Percentiles rank a stretch among this genome's conserved stretches.
These are phyloP conservation scores for Hypholoma sublateritium DNA, from an alignment of 768 basidiomycete species.

Conservation along the genomic window DNA sequence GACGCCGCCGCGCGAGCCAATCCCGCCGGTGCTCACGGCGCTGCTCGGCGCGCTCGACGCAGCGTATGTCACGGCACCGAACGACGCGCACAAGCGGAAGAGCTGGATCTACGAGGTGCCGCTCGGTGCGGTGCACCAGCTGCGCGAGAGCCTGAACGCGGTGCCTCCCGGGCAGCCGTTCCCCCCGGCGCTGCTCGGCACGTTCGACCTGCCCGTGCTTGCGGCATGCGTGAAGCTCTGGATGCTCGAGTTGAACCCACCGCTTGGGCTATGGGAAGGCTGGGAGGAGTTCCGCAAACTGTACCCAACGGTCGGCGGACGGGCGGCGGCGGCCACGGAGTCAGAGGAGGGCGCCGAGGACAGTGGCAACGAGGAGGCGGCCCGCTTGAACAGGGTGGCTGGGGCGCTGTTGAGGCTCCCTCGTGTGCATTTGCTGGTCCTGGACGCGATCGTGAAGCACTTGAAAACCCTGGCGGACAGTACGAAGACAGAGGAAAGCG, in stretches of 20 bases:
- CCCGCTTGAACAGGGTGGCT: constrained; percentile 63
- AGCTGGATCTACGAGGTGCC: constrained; percentile 96
- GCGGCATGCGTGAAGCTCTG: constrained; percentile 87
- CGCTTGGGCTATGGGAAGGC: constrained; percentile 80
- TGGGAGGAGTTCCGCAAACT: constrained; percentile 90
- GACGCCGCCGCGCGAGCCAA: constrained; percentile 25
- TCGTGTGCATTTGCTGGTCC: constrained; percentile 74
- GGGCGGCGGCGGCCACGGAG: constrained; percentile 49
- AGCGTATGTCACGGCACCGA: constrained; percentile 59
- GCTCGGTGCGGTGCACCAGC: constrained; percentile 76
- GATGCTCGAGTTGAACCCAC: constrained; percentile 89
- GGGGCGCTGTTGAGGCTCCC: constrained; percentile 69
- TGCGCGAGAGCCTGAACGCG: constrained; percentile 82
- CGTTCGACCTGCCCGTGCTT: constrained; percentile 84
- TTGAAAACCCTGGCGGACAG: constrained; percentile 69
- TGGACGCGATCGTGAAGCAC: constrained; percentile 79
- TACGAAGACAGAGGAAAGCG: constrained; percentile 68
- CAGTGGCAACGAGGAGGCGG: constrained; percentile 38
- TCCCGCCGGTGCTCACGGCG: constrained; percentile 75
- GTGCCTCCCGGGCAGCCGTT: constrained; percentile 60
- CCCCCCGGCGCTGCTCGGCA: constrained; percentile 47
- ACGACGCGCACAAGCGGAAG: constrained; percentile 81
- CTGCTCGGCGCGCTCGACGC: constrained; percentile 63
- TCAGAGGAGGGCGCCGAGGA: constrained; percentile 34
- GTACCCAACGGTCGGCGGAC: constrained; percentile 80